Evolutionary conservation across 2,329 filamentous ascomycete genomes (phyloP).

Genomic region (Fusarium paranaense): DNA sequence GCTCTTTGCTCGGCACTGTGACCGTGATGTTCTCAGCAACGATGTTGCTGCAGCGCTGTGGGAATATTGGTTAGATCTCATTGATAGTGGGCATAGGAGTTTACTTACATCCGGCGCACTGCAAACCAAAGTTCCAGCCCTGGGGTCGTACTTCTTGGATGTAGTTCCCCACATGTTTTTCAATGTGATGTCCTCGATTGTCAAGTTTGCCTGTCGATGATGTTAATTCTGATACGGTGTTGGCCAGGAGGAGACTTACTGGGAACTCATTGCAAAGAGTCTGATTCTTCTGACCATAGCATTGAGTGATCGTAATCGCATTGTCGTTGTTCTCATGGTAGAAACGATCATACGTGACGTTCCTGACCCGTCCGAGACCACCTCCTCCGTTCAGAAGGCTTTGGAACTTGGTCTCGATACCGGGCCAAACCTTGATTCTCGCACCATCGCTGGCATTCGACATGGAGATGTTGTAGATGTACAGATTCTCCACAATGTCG

Average conservation of each 20-base stretch:
- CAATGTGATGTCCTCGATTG: slow-evolving; percentile 43
- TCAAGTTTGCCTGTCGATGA: slow-evolving; percentile 7
- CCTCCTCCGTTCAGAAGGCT: slow-evolving; percentile 71
- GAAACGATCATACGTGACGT: slow-evolving; percentile 75
- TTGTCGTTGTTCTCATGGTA: slow-evolving; percentile 69
- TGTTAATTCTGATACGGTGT: not conserved
- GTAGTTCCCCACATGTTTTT: slow-evolving; percentile 47
- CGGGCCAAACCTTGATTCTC: slow-evolving; percentile 81
- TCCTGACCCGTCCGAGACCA: slow-evolving; percentile 64
- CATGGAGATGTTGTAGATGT: slow-evolving; percentile 71
- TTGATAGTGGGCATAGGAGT: accelerated
- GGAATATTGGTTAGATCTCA: not conserved
- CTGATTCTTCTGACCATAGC: slow-evolving; percentile 44
- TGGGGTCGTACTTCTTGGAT: slow-evolving; percentile 45
- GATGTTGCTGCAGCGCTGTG: slow-evolving; percentile 42
- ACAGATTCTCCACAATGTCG: slow-evolving; percentile 77
- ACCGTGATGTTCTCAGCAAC: slow-evolving; percentile 36
- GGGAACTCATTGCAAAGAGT: slow-evolving; percentile 42
- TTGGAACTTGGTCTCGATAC: slow-evolving; percentile 49
- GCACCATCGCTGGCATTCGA: slow-evolving; percentile 72
- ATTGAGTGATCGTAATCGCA: slow-evolving; percentile 46
- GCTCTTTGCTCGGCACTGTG: slow-evolving; percentile 37
- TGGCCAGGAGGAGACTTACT: slow-evolving; percentile 5
- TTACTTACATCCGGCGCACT: slow-evolving; percentile 44
- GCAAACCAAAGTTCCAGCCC: slow-evolving; percentile 46